Base-by-base conservation (phyloP, 768 basidiomycete species). In the Hericium coralloides region DNA sequence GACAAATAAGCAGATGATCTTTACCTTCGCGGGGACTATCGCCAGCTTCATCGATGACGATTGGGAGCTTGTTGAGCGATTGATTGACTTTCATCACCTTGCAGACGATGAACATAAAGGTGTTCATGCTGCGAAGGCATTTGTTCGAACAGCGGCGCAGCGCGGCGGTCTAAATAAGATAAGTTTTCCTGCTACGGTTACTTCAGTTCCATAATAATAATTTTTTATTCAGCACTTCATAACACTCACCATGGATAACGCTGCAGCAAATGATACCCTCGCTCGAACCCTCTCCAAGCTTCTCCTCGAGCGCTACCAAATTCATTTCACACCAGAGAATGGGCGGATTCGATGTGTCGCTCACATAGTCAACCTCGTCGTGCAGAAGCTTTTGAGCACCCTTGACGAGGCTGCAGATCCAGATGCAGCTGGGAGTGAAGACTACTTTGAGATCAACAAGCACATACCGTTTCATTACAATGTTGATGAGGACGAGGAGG, bases 281-380 rank as follows among this genome's bases (percentile, higher is more conserved):
- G 47, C 70, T 9, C 22, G 60, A 6, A 58, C 56, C 7, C 39
- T 55, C 38, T 31, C 41, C 9, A 14, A 22, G 17, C 62, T 53
- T 65, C 68, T 61, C 59, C 60, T 77, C 79, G 51, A 56, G 45
- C 48, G 43, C 14, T 61, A 57, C 49, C 62, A 63, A 3, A 59
- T 72, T 23, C 62, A 63, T 25, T 60, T 60, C 31, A 55, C 54
- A 5, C 65, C 68, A 9, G 64, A 70, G 47, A 62, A 65, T n/a
- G 48, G 72, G 18, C n/a, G n/a, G n/a, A 70, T 73, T 22, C 69
- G 65, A 1, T 74, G 73, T 55, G 55, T 72, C 1, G 62, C 63
- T 1, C 72, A 74, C 52, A 67, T 72, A n/a, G 62, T 72, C 48
- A 74, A 74, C 48, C 67, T 75, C 20, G 65, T 72, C 10, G 70